phyloP scores from a whole-genome alignment of 2,329 filamentous ascomycete genomes.

The Talaromyces amestolkiae region DNA sequence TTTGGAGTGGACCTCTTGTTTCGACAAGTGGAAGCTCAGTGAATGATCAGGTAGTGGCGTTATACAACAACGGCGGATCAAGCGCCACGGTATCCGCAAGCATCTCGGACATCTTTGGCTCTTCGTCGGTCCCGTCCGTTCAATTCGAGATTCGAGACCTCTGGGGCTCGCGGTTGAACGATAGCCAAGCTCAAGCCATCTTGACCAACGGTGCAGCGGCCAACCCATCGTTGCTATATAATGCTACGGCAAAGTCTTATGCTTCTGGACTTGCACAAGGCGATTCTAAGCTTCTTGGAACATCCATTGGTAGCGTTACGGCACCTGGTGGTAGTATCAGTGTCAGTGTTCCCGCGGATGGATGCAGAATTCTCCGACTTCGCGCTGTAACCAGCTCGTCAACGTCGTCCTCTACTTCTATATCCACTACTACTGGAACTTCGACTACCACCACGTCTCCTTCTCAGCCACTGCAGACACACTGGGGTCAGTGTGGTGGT shows the following conservation, averaged over 20 bases:
- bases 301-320: neutral
- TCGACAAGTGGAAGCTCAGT: neutral
- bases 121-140: neutral
- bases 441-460: neutral
- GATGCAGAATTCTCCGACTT: neutral
- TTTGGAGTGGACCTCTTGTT: slow-evolving; percentile 3
- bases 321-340: slow-evolving; percentile 1
- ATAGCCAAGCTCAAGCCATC: slow-evolving; percentile 1
- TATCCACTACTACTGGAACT: neutral
- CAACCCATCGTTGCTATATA: slow-evolving; percentile 1
- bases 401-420: neutral
- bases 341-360: neutral
- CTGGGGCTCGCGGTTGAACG: slow-evolving; percentile 4
- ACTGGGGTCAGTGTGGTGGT: slow-evolving; percentile 9
- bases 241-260: neutral
- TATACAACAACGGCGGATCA: slow-evolving; percentile 5
- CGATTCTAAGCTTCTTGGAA: neutral
- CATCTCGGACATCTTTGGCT: slow-evolving; percentile 1
- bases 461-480: neutral
- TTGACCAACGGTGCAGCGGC: neutral
- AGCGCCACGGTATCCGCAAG: neutral
- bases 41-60: neutral
- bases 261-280: neutral
- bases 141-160: neutral
- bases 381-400: neutral